Evolutionary conservation across 2,329 filamentous ascomycete species (phyloP), one percentile per base, ranked within the genome.

Genomic region (Incumbomyces delicatus): DNA sequence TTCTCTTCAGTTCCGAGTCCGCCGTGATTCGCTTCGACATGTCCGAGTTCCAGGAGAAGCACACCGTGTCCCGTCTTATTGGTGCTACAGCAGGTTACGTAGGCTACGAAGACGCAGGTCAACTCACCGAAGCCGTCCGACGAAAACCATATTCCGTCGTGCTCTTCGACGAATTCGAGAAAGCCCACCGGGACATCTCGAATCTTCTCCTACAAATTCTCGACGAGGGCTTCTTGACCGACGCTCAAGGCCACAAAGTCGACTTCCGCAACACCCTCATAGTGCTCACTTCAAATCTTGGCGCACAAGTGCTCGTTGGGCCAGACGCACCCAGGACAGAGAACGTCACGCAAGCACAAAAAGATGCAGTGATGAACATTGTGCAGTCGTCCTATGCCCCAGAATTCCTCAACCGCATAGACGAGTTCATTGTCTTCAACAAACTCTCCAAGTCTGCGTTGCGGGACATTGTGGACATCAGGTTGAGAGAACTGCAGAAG

Each of bases 261-360:
- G 92, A 96, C 63, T 96, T 96, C 73, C 78, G 85, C 51, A 96
- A 95, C 66, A 95, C 90, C 6, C 85, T 96, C 59, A 95, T 96
- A 56, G 90, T 96, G 2, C 76, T 98, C 47, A 96, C 92, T 0
- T 95, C 88, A 32, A 98, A 98, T 63, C 77, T 98, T 1, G 92
- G 92, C 33, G 89, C 92, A 12, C 80, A 95, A 47, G 90, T 94
- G 41, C 81, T 98, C 10, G 85, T 95, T 14, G 85, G 83, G 31
- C 79, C 80, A 39, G 76, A 90, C 58, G 46, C 50, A 6, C 41
- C 50, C 18, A 45, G 27, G n/a, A 46, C 44, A 8, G 81, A 83
- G 34, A 80, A 85, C 29, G 81, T 96, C 48, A 80, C 84, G 13
- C 75, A 80, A 1, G 77, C 79, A 0, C 78, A 89, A 39, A 87